Conservation (phyloP, 2,329 filamentous ascomycete species). For the Cryphonectria parasitica region DNA sequence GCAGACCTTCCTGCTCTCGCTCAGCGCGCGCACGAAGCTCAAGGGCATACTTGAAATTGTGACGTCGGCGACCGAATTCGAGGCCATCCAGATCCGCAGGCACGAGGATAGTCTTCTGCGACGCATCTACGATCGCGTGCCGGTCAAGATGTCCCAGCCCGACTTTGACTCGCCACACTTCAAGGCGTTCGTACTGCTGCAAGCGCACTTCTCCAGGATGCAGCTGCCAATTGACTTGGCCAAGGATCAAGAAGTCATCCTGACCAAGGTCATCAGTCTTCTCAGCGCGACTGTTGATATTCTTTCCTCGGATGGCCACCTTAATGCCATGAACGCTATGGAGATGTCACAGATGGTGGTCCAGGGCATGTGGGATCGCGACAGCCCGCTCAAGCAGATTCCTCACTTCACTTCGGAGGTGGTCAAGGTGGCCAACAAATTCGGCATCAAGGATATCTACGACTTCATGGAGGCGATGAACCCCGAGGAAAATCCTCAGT, state of each 20-base stretch:
- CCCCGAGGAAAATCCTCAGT: constrained; percentile 85
- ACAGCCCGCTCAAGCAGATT: constrained; percentile 96
- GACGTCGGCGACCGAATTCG: constrained; percentile 95
- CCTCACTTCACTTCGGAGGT: constrained; percentile 87
- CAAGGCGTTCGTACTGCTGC: constrained; percentile 95
- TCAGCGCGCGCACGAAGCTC: constrained; percentile 86
- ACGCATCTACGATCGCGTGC: constrained; percentile 91
- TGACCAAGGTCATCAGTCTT: constrained; percentile 83
- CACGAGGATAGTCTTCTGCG: constrained; percentile 88
- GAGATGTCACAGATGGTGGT: constrained; percentile 99
- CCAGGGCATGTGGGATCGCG: constrained; percentile 98
- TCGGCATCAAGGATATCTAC: constrained; percentile 89
- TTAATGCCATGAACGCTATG: constrained; percentile 98
- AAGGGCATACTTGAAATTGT: constrained; percentile 98
- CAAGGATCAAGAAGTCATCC: constrained; percentile 90
- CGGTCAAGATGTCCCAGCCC: constrained; percentile 90
- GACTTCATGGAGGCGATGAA: constrained; percentile 99
- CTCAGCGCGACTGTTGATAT: constrained; percentile 94
- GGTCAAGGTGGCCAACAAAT: constrained; percentile 80
- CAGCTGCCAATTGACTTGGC: constrained; percentile 92
- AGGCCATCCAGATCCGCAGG: constrained; percentile 88
- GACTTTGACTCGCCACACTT: constrained; percentile 95
- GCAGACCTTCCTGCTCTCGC: constrained; percentile 94
- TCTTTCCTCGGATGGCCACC: constrained; percentile 89
- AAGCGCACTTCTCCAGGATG: constrained; percentile 97